phyloP scores from a whole-genome alignment of 768 basidiomycete genomes.

The Phylloporus arenicola region DNA sequence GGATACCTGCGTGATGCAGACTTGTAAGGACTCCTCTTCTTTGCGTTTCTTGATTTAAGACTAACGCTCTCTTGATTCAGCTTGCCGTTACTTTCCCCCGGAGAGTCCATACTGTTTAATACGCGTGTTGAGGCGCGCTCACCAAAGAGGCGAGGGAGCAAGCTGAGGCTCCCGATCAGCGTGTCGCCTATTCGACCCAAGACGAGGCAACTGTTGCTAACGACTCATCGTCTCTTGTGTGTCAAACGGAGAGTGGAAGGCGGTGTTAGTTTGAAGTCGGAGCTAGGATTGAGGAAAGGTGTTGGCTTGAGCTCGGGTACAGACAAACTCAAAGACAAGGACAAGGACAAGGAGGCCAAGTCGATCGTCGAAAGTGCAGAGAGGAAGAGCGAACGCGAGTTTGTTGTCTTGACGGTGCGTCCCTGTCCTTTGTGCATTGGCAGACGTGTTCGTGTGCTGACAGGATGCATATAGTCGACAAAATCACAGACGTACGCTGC shows the following conservation, averaged over 20 bases:
- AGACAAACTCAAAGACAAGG: constrained; percentile 33
- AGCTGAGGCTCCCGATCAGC: constrained; percentile 46
- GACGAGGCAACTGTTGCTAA: constrained; percentile 51
- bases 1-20: constrained; percentile 33
- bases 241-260: constrained; percentile 42
- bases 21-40: constrained; percentile 33
- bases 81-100: constrained; percentile 35
- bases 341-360: constrained; percentile 44
- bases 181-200: constrained; percentile 46
- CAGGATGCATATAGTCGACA: constrained; percentile 32
- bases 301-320: constrained; percentile 2
- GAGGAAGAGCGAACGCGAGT: constrained; percentile 51
- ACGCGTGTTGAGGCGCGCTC: constrained; percentile 51
- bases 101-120: constrained; percentile 46
- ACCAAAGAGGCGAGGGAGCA: constrained; percentile 52
- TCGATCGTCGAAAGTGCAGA: constrained; percentile 44
- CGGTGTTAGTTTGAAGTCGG: constrained; percentile 44
- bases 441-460: neutral
- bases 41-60: neutral
- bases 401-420: constrained; percentile 56
- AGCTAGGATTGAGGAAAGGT: constrained; percentile 38
- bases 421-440: neutral
- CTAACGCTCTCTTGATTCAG: constrained; percentile 14
- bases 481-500: constrained; percentile 44
- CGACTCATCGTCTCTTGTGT: constrained; percentile 51